Evolutionary conservation across 257 asterid species (phyloP).

Genomic region (Asclepias syriaca): DNA sequence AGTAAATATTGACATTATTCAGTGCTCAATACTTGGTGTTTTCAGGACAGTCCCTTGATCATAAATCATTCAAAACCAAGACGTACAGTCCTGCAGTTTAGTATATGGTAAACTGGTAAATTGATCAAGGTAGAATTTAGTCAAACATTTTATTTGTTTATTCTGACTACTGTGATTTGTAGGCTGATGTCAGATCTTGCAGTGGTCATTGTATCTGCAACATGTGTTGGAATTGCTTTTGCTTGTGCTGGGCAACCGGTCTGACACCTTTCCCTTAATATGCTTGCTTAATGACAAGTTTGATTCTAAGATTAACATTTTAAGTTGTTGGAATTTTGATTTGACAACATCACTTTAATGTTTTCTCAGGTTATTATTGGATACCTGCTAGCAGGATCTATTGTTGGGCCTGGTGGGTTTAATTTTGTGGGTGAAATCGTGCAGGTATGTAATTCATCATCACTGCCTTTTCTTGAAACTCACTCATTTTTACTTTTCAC

Average conservation of each 20-base stretch:
- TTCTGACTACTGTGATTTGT: slow-evolving; percentile 25
- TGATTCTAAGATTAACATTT: slow-evolving; percentile 1
- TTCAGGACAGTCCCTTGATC: slow-evolving; percentile 91
- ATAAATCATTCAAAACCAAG: slow-evolving; percentile 93
- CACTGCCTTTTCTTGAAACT: neutral
- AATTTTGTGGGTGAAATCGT: slow-evolving; percentile 92
- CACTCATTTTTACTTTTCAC: neutral
- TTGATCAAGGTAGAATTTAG: slow-evolving; percentile 12
- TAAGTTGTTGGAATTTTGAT: slow-evolving; percentile 14
- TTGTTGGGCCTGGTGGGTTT: slow-evolving; percentile 98
- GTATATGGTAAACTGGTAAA: slow-evolving; percentile 61
- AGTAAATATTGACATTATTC: neutral
- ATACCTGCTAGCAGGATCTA: slow-evolving; percentile 92
- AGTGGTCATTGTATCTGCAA: slow-evolving; percentile 95
- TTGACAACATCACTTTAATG: slow-evolving; percentile 16
- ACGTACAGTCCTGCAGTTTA: slow-evolving; percentile 87
- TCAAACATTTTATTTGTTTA: slow-evolving; percentile 18
- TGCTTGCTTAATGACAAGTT: slow-evolving; percentile 8
- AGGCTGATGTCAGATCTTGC: slow-evolving; percentile 97
- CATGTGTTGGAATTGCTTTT: slow-evolving; percentile 98
- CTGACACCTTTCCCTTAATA: slow-evolving; percentile 24
- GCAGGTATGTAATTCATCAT: slow-evolving; percentile 55
- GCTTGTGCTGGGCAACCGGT: slow-evolving; percentile 99
- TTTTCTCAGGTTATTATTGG: slow-evolving; percentile 84
- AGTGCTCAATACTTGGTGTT: slow-evolving; percentile 3